Evolutionary conservation across 306 rosid genomes (phyloP).

Genomic region (Carpinus fangiana): DNA sequence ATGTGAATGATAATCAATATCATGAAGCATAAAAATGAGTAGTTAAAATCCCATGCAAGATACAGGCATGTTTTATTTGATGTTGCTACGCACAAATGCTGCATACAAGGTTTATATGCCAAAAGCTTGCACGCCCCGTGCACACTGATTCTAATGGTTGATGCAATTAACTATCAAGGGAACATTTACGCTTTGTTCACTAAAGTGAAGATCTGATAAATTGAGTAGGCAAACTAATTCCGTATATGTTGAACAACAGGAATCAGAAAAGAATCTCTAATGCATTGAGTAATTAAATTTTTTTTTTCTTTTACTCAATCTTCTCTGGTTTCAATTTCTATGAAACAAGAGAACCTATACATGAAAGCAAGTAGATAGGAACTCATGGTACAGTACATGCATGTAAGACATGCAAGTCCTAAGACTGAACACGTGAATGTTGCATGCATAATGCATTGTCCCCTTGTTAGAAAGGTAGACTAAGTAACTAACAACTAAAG

Average conservation of each 20-base stretch:
- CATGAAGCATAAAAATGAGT: not conserved
- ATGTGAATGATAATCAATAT: not conserved
- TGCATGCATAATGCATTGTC: not conserved
- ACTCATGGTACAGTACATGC: not conserved
- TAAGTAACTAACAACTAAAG: not conserved
- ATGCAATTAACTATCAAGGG: not conserved
- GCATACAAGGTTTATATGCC: not conserved
- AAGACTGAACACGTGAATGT: not conserved
- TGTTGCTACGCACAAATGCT: not conserved
- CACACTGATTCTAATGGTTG: not conserved
- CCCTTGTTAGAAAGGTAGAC: not conserved
- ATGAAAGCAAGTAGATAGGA: not conserved
- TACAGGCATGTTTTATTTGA: not conserved
- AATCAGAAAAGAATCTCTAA: not conserved
- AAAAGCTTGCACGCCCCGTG: not conserved
- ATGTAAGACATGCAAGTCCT: conserved; percentile 3
- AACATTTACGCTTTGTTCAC: not conserved
- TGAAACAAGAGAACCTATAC: not conserved
- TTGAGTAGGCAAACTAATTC: not conserved
- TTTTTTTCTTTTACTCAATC: no score
- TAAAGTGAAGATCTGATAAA: not conserved
- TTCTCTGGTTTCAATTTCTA: not conserved
- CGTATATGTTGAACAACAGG: not conserved
- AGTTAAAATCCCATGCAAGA: not conserved
- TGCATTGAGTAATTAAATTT: not conserved